phyloP scores from a whole-genome alignment of 192 early-diverging fungal genomes.

The Coemansia sp. region DNA sequence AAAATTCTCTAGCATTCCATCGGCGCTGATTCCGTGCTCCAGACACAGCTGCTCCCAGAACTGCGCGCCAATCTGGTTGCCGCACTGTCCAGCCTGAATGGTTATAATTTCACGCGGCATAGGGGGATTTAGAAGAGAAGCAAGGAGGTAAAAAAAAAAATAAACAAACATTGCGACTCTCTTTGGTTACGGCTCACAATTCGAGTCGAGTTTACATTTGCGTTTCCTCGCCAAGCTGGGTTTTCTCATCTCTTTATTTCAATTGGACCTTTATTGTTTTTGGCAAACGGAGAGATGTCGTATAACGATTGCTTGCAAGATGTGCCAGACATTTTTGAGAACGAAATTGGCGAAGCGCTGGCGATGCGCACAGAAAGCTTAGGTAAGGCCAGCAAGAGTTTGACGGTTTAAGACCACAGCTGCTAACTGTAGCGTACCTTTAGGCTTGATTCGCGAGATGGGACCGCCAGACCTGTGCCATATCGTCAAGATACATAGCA shows the following conservation, averaged over 20 bases:
- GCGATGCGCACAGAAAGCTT: constrained; percentile 83
- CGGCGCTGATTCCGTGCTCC: constrained; percentile 94
- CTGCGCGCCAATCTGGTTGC: constrained; percentile 96
- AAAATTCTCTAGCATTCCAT: constrained; percentile 89
- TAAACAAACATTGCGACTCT: too few relatives aligned
- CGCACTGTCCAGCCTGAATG: constrained; percentile 94
- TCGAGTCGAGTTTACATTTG: neutral
- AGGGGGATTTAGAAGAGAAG: too few relatives aligned
- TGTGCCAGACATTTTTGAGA: constrained; percentile 97
- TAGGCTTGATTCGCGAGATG: constrained; percentile 83
- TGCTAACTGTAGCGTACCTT: neutral
- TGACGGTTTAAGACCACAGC: neutral
- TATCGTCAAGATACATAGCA: constrained; percentile 84
- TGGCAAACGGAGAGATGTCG: constrained; percentile 16
- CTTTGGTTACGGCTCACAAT: neutral
- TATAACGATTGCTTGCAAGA: constrained; percentile 69
- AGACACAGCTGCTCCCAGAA: constrained; percentile 93
- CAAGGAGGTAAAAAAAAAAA: too few relatives aligned
- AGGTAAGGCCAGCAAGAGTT: constrained; percentile 59
- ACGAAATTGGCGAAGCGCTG: constrained; percentile 84
- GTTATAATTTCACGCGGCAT: constrained; percentile 96
- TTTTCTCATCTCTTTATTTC: neutral
- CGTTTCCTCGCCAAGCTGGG: neutral
- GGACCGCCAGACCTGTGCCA: constrained; percentile 98
- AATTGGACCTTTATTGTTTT: neutral